Evolutionary conservation across 805 yeast species (phyloP).

Genomic region (Diddensiella caesifluorescens): DNA sequence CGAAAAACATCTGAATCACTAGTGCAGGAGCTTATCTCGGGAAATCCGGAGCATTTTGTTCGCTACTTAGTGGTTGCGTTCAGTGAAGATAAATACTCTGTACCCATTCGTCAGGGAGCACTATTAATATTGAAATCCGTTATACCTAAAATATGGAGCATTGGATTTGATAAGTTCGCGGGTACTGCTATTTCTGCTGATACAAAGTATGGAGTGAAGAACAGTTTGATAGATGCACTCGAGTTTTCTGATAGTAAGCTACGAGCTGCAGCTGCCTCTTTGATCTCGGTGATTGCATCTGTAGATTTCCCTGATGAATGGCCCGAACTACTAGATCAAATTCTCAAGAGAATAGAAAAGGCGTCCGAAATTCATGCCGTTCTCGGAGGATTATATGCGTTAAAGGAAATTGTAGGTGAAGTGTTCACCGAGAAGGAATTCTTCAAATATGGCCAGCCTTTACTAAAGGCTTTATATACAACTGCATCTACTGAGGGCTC

Average conservation of each 20-base stretch:
- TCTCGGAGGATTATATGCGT: constrained; percentile 27
- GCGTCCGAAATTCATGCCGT: constrained; percentile 38
- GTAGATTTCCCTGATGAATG: constrained; percentile 95
- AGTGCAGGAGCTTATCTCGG: not conserved
- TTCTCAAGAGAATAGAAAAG: constrained; percentile 34
- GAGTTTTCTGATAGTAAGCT: constrained; percentile 51
- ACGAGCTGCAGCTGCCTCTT: constrained; percentile 62
- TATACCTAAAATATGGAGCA: constrained; percentile 74
- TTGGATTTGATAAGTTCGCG: constrained; percentile 68
- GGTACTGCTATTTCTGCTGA: constrained; percentile 57
- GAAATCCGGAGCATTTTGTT: not conserved
- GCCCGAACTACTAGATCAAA: constrained; percentile 53
- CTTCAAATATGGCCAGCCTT: constrained; percentile 53
- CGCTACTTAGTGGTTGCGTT: not conserved
- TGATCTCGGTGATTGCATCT: constrained; percentile 77
- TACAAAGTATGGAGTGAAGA: constrained; percentile 48
- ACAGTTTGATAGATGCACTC: constrained; percentile 45
- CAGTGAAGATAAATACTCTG: not conserved
- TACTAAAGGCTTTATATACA: constrained; percentile 21
- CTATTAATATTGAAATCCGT: constrained; percentile 61
- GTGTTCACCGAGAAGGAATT: constrained; percentile 81
- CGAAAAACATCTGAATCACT: not conserved
- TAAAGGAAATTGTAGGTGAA: constrained; percentile 77
- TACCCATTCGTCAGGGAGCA: constrained; percentile 44
- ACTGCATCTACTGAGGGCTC: constrained; percentile 19